A percentile compares a stretch with the other conserved stretches of the same genome.
These are phyloP conservation scores for Paracorniculantispora psalliotae DNA, from an alignment of 2,329 filamentous ascomycete genomes.

Conservation along the genomic window DNA sequence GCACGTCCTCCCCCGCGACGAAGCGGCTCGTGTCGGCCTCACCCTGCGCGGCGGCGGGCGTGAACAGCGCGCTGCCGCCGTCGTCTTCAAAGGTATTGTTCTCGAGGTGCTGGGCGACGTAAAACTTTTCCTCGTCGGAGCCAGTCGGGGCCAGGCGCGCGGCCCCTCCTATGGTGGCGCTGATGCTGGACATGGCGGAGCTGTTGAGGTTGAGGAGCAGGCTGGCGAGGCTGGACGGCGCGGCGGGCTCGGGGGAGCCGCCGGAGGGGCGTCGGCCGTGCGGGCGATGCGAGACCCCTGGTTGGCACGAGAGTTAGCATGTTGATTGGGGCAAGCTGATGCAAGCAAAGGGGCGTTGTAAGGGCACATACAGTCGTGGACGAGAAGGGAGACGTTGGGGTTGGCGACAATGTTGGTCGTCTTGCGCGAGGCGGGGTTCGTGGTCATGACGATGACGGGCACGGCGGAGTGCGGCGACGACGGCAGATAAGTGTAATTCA, in stretches of 20 bases:
- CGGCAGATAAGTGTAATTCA: conserved; percentile 98
- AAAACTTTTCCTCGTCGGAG: conserved; percentile 79
- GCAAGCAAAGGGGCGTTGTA: neutral
- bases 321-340: neutral
- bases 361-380: conserved; percentile 72
- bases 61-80: conserved; percentile 28
- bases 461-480: conserved; percentile 61
- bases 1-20: conserved; percentile 75
- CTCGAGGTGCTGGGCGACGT: conserved; percentile 75
- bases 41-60: conserved; percentile 31
- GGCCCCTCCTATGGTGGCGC: conserved; percentile 86
- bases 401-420: conserved; percentile 78
- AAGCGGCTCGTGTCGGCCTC: conserved; percentile 58
- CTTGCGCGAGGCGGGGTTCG: conserved; percentile 72
- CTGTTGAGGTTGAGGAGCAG: conserved; percentile 89
- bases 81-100: conserved; percentile 82
- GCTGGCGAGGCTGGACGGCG: conserved; percentile 70
- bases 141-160: conserved; percentile 68
- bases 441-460: conserved; percentile 96
- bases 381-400: conserved; percentile 84
- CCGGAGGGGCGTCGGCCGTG: conserved; percentile 53
- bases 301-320: conserved; percentile 12
- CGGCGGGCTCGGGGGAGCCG: conserved; percentile 60
- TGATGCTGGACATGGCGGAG: conserved; percentile 80
- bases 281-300: conserved; percentile 84